Conservation (phyloP, 2,329 filamentous ascomycete genomes). For the Thielaviopsis populi region DNA sequence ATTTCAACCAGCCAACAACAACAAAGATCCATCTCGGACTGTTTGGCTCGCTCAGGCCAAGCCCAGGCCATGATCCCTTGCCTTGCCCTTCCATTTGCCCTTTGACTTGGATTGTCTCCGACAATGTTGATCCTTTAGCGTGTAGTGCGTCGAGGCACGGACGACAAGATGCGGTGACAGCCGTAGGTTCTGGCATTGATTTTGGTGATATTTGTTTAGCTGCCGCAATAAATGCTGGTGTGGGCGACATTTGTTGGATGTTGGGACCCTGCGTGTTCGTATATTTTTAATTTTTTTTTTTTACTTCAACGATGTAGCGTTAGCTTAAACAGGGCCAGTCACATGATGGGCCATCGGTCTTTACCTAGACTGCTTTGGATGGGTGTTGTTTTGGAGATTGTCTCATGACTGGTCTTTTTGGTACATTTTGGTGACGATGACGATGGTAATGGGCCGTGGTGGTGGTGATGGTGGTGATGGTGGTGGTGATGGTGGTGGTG, state of each 20-base stretch:
- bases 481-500: not conserved
- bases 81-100: not conserved
- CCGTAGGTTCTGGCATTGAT: not conserved
- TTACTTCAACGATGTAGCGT: not conserved
- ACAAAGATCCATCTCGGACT: not conserved
- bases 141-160: not conserved
- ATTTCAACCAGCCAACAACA: conserved; percentile 2
- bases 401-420: conserved; percentile 2
- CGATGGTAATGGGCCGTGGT: not conserved
- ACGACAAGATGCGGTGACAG: conserved; percentile 3
- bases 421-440: not conserved
- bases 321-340: not conserved
- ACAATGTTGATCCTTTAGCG: conserved; percentile 2
- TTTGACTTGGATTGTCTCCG: not conserved
- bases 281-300: not conserved
- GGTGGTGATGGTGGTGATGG: not conserved
- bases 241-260: not conserved
- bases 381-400: not conserved
- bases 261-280: not conserved
- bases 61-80: not conserved
- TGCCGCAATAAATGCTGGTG: not conserved
- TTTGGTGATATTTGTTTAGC: not conserved
- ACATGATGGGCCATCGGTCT: not conserved
- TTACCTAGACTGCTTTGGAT: not conserved
- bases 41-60: not conserved